Base-by-base conservation (phyloP, 2,329 filamentous ascomycete species). In the Pyricularia grisea region DNA sequence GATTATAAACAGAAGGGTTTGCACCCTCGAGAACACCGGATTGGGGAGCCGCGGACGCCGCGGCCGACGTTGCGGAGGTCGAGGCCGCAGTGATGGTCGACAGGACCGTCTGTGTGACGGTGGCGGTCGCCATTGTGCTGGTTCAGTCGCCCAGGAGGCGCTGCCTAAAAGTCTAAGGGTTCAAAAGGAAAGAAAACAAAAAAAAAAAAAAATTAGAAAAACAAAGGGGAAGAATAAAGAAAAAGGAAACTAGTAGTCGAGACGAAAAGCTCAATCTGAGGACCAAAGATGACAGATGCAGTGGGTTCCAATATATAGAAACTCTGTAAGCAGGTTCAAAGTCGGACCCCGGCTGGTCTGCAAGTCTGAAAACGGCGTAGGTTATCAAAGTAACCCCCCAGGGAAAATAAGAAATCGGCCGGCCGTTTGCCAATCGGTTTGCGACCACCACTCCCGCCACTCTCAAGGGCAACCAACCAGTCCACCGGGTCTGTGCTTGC, bases 21-120 rank as follows among this genome's bases (percentile, higher is more conserved):
- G 82, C 79, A 67, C 87, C 87, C 73, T 90, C 88, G 36, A 92
- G 80, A 65, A 92, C 83, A 71, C 90, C 89, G 68, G 75, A 72
- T 72, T 79, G 76, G 20, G 74, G 70, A 3, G 75, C 58, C 20
- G 73, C 76, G 4, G 71, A 58, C 10, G 70, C 20, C 11, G 70
- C 67, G 66, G 84, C 86, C 74, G 71, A 50, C n/a, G 66, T 50
- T 1, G 72, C 65, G 11, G 69, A 28, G n/a, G 69, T 31, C 25
- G 69, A 64, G 9, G 69, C 68, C 55, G 71, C 69, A 63, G 69
- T n/a, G 58, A 70, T 42, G 11, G 71, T 70, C 55, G 71, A 69
- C 36, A 71, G 11, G n/a, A 70, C 60, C 7, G 71, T 71, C 31
- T 69, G 66, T 31, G 72, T 70, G 25, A 72, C 71, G 10, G 71